Conservation (phyloP, 345 rosid species). For the Eucalyptus polybractea region DNA sequence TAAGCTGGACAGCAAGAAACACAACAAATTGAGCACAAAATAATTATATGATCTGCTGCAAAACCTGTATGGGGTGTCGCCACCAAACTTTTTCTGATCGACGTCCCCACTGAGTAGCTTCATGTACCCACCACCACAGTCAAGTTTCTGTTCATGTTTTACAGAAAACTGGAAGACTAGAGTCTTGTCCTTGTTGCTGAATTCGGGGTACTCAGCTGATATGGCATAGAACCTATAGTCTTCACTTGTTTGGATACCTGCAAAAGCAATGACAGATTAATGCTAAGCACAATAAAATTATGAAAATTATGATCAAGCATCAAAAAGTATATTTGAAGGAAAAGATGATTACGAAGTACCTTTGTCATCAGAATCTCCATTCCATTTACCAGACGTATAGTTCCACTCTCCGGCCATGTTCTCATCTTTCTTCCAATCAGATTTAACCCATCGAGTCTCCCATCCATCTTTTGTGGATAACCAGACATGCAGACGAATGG, state of each 20-base stretch:
- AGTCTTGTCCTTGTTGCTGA: slow-evolving; percentile 35
- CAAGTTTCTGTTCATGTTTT: slow-evolving; percentile 62
- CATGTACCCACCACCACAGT: slow-evolving; percentile 99
- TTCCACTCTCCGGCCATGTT: slow-evolving; percentile 88
- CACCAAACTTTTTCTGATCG: slow-evolving; percentile 99
- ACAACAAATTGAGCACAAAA: slow-evolving; percentile 20
- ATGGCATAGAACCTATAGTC: slow-evolving; percentile 61
- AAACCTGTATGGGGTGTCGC: slow-evolving; percentile 93
- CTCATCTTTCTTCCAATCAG: slow-evolving; percentile 95
- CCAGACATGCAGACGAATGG: not conserved
- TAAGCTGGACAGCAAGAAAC: not conserved
- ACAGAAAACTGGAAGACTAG: slow-evolving; percentile 45
- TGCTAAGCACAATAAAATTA: not conserved
- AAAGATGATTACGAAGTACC: slow-evolving; percentile 20
- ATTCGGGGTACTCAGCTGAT: slow-evolving; percentile 40
- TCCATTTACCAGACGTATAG: slow-evolving; percentile 89
- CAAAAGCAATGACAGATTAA: not conserved
- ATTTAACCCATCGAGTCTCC: slow-evolving; percentile 83
- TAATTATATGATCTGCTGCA: slow-evolving; percentile 46
- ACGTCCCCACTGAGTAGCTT: slow-evolving; percentile 81
- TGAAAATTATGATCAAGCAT: not conserved
- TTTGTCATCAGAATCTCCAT: slow-evolving; percentile 72
- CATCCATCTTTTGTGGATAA: slow-evolving; percentile 55
- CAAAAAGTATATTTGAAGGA: not conserved
- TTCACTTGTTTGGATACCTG: slow-evolving; percentile 97